Conservation (phyloP, 768 basidiomycete genomes). For the Mrakia hoshinonis region DNA sequence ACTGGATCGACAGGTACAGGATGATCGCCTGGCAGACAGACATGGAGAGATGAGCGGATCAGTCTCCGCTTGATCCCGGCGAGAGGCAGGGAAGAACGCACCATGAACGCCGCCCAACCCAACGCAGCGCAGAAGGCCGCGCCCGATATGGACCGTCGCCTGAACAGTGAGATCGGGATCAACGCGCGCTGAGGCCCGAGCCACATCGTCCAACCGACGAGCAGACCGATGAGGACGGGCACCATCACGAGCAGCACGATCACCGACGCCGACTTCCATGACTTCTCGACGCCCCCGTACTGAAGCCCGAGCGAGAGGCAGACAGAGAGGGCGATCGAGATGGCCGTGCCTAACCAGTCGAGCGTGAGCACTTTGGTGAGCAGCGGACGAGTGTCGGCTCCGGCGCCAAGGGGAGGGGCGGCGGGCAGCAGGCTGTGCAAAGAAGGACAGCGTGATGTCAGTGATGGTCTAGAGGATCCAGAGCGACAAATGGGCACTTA, state of each 20-base stretch:
- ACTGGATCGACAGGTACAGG: slow-evolving; percentile 20
- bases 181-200: slow-evolving; percentile 19
- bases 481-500: neutral
- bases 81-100: neutral
- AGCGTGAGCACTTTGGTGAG: slow-evolving; percentile 12
- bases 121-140: neutral
- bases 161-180: slow-evolving; percentile 14
- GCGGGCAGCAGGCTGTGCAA: neutral
- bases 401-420: slow-evolving; percentile 9
- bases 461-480: neutral
- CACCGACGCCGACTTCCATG: slow-evolving; percentile 19
- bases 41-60: slow-evolving; percentile 20
- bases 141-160: slow-evolving; percentile 9
- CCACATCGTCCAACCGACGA: slow-evolving; percentile 20
- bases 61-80: neutral
- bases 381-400: neutral
- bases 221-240: slow-evolving; percentile 11
- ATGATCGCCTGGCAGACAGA: slow-evolving; percentile 3
- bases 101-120: neutral
- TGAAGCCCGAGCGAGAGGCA: slow-evolving; percentile 1
- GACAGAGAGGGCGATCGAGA: neutral
- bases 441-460: neutral
- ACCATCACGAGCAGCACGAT: slow-evolving; percentile 24
- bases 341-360: slow-evolving; percentile 25
- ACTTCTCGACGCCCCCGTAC: neutral